Base-by-base conservation (phyloP, 805 yeast species). In the Metschnikowia aberdeeniae region DNA sequence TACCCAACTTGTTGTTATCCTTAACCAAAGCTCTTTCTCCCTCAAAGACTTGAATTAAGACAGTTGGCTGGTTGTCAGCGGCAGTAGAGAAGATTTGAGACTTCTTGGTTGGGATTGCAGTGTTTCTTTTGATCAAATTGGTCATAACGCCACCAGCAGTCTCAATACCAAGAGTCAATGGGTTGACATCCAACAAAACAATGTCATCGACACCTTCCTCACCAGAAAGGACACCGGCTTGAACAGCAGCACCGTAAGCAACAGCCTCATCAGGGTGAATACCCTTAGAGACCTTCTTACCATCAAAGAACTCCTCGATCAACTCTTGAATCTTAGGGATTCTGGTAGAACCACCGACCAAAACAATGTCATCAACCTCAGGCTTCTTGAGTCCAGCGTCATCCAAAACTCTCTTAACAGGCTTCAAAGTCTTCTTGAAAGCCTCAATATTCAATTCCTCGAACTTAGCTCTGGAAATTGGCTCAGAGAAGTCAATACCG, bases 231-330 rank as follows among this genome's bases (percentile, higher is more conserved):
- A 54, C 58, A 51, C 58, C 58, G 22, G 56, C 58, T 41, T 54
- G 58, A 13, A 90, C 97, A 64, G 98, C 97, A 64, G 98, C 98
- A 64, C 76, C 76, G 55, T 70, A 72, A 28, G 76, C 76, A 51
- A 72, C 76, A 54, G 76, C 76, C 60, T 72, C 76, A 55, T 72
- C 76, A 24, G 76, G 76, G 62, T 72, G 49, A 37, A 54, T 54
- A 49, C 58, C 57, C 57, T 54, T 54, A 12, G 58, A 54, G 12
- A 53, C 55, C 57, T 54, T 54, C 50, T 54, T 54, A 8, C 57
- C 57, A 42, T 54, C 55, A 34, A 54, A 54, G 42, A 44, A 54
- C 39, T 43, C 45, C 43, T 54, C 58, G 20, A 54, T 53, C 54
- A 54, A 51, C 22, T 51, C 50, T 42, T 54, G 58, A 17, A 54